These are phyloP conservation scores for Malassezia slooffiae DNA, from an alignment of 1,284 basidiomycete species.

Conservation along the genomic window DNA sequence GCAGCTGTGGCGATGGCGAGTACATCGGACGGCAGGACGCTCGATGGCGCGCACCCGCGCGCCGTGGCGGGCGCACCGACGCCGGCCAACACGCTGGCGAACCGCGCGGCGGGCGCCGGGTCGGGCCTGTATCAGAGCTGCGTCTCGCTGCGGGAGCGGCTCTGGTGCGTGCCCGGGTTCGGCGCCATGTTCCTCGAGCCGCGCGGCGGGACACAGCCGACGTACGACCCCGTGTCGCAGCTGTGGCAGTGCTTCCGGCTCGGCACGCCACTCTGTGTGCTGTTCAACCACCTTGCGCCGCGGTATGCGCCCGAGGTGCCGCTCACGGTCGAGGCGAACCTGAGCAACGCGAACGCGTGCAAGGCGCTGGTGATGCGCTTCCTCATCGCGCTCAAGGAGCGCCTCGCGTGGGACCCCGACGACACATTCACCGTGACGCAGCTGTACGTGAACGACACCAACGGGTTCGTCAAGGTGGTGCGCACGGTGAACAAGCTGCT, in stretches of 20 bases:
- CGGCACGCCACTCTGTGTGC: slow-evolving; percentile 83
- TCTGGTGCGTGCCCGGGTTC: slow-evolving; percentile 48
- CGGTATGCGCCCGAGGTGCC: slow-evolving; percentile 51
- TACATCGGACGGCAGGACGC: too few species aligned
- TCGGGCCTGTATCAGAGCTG: slow-evolving; percentile 49
- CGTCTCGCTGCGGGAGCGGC: slow-evolving; percentile 43
- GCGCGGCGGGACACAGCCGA: not conserved
- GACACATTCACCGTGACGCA: slow-evolving; percentile 58
- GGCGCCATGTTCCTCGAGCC: slow-evolving; percentile 28
- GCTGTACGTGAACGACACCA: slow-evolving; percentile 74
- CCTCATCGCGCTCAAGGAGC: slow-evolving; percentile 52
- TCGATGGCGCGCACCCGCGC: too few species aligned
- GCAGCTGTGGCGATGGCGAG: too few species aligned
- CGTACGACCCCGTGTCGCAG: slow-evolving; percentile 60
- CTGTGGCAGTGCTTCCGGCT: slow-evolving; percentile 87
- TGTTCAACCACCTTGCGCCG: slow-evolving; percentile 78
- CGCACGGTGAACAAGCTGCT: slow-evolving; percentile 82
- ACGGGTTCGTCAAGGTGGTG: slow-evolving; percentile 85
- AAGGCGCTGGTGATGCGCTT: slow-evolving; percentile 53
- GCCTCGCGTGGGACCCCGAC: slow-evolving; percentile 49
- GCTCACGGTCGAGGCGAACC: slow-evolving; percentile 50
- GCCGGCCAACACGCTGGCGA: slow-evolving; percentile 36
- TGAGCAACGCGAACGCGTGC: slow-evolving; percentile 64
- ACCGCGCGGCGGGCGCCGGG: slow-evolving; percentile 23
- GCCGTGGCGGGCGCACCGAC: slow-evolving; percentile 27